Percentiles rank a stretch among this genome's conserved stretches.
Evolutionary conservation across 257 asterid species (phyloP).

Genomic region (Solanum ossicruentum): DNA sequence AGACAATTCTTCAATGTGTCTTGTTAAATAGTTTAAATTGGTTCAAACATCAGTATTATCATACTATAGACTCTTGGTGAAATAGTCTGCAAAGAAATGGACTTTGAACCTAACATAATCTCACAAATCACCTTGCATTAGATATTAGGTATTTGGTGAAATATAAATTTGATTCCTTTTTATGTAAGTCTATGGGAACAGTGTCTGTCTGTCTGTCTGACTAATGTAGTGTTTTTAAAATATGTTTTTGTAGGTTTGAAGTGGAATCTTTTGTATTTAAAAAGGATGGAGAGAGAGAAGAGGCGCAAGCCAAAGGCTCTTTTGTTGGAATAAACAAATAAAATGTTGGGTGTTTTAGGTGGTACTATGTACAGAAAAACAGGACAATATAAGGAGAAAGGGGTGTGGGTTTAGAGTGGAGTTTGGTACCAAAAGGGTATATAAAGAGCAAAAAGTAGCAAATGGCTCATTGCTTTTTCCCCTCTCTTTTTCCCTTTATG

Average conservation of each 20-base stretch:
- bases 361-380: neutral
- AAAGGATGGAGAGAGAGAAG: neutral
- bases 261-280: neutral
- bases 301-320: neutral
- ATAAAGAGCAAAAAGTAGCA: constrained; percentile 14
- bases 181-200: neutral
- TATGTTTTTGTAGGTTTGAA: neutral
- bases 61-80: neutral
- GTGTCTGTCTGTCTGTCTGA: neutral
- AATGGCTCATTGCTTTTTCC: constrained; percentile 9
- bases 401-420: constrained; percentile 29
- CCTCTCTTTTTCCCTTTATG: neutral
- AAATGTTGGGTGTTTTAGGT: neutral
- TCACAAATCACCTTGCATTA: neutral
- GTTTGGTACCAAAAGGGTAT: constrained; percentile 4
- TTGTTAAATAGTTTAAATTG: neutral
- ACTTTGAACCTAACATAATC: neutral
- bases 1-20: neutral
- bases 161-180: neutral
- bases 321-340: neutral
- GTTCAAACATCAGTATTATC: neutral
- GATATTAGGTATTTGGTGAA: neutral
- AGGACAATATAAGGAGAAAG: neutral
- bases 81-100: neutral
- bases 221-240: neutral